Percentiles rank a stretch among this genome's conserved stretches.
phyloP scores from a whole-genome alignment of 2,329 filamentous ascomycete genomes.

The Ceratocystis papillata region DNA sequence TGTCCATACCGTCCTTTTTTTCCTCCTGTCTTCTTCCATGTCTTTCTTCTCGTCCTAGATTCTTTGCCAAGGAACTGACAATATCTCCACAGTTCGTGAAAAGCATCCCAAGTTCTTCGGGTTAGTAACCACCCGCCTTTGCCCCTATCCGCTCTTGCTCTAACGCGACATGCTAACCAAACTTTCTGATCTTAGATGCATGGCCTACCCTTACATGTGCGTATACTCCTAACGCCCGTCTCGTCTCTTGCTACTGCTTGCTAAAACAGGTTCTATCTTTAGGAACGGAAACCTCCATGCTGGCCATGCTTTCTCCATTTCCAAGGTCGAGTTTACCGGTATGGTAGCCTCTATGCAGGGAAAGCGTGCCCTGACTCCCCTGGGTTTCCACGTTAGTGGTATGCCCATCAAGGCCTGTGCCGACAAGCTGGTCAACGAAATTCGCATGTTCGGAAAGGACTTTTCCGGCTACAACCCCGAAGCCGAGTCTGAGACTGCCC shows the following conservation, averaged over 20 bases:
- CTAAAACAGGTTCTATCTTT: conserved; percentile 6
- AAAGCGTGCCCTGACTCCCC: conserved; percentile 74
- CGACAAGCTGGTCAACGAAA: conserved; percentile 85
- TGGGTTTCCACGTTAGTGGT: conserved; percentile 85
- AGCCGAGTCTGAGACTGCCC: conserved; percentile 38
- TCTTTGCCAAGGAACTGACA: not conserved
- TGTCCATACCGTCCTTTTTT: not conserved
- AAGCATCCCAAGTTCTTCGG: conserved; percentile 88
- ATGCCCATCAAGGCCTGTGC: conserved; percentile 98
- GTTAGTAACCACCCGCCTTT: conserved; percentile 29
- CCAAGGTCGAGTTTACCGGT: conserved; percentile 84
- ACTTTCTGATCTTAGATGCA: conserved; percentile 27
- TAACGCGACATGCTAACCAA: conserved; percentile 3
- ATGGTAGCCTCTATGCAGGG: conserved; percentile 86
- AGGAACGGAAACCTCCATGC: conserved; percentile 76
- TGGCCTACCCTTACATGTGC: conserved; percentile 33
- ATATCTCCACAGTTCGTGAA: conserved; percentile 43
- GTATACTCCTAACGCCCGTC: conserved; percentile 28
- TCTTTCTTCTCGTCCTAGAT: not conserved
- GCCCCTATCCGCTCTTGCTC: not conserved
- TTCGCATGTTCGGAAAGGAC: conserved; percentile 75
- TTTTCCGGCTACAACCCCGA: conserved; percentile 69
- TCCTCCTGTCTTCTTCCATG: not conserved
- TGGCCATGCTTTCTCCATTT: conserved; percentile 83
- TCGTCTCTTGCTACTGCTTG: no score